These are phyloP conservation scores for Domatiomyces catenatus DNA, from an alignment of 2,329 filamentous ascomycete genomes.

Conservation along the genomic window DNA sequence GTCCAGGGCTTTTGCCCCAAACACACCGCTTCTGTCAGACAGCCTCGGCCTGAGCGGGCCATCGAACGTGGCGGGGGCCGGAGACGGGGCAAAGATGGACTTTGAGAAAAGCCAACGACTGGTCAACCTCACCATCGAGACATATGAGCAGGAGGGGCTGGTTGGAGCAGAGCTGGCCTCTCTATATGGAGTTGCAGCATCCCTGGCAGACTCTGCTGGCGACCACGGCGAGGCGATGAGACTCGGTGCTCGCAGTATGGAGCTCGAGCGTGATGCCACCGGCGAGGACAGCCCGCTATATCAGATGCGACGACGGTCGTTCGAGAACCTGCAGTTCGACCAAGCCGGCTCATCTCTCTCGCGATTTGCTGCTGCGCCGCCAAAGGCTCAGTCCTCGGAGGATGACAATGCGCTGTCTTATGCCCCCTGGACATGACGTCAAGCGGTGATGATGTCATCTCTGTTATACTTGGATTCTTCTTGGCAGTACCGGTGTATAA, in stretches of 20 bases:
- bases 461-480: background rate
- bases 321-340: background rate
- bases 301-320: background rate
- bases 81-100: background rate
- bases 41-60: background rate
- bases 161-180: background rate
- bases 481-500: background rate
- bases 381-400: background rate
- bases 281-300: background rate
- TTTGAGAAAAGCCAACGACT: background rate
- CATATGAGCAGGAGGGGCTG: background rate
- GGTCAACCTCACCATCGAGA: background rate
- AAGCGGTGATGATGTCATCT: background rate
- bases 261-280: background rate
- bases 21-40: background rate
- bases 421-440: background rate
- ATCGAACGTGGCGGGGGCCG: background rate
- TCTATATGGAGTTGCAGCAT: background rate
- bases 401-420: background rate
- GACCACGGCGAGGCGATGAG: background rate
- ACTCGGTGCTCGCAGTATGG: background rate
- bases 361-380: background rate
- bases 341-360: background rate
- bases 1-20: background rate
- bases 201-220: background rate